A percentile compares a stretch with the other conserved stretches of the same genome.
Conservation (phyloP, 306 rosid species). For the Dalbergia cultrata region DNA sequence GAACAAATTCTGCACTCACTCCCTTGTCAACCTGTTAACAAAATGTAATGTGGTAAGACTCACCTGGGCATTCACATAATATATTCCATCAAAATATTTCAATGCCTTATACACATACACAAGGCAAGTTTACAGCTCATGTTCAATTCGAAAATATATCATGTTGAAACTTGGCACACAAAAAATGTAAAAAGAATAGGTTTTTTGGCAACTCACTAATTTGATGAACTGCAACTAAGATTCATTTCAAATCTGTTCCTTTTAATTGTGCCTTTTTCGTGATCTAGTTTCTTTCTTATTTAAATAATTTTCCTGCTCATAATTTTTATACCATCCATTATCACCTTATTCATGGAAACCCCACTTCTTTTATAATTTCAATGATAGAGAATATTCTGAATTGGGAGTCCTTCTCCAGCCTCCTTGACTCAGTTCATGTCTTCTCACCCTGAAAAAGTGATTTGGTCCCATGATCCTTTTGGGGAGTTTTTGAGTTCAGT, state of each 20-base stretch:
- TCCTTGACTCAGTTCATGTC: too few relatives aligned
- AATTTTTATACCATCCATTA: too few relatives aligned
- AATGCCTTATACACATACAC: constrained; percentile 7
- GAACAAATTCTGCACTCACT: constrained; percentile 80
- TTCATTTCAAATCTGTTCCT: background rate
- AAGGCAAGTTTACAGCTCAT: constrained; percentile 4
- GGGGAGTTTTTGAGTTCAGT: too few relatives aligned
- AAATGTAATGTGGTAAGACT: constrained; percentile 27
- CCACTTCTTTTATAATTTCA: too few relatives aligned
- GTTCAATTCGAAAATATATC: background rate
- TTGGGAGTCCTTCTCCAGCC: too few relatives aligned
- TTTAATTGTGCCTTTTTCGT: too few relatives aligned
- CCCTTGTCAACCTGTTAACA: constrained; percentile 85
- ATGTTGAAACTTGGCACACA: background rate
- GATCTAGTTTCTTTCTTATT: too few relatives aligned
- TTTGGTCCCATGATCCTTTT: too few relatives aligned
- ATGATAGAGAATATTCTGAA: too few relatives aligned
- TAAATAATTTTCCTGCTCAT: too few relatives aligned
- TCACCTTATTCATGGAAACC: too few relatives aligned
- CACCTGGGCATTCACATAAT: constrained; percentile 10
- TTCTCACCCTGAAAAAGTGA: too few relatives aligned
- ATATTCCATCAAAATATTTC: constrained; percentile 22
- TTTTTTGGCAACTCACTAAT: background rate
- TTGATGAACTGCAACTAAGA: background rate
- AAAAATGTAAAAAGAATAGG: background rate